Percentiles rank a stretch among this genome's conserved stretches.
phyloP scores from a whole-genome alignment of 2,329 filamentous ascomycete genomes.

The Aspergillus spinulosporus region DNA sequence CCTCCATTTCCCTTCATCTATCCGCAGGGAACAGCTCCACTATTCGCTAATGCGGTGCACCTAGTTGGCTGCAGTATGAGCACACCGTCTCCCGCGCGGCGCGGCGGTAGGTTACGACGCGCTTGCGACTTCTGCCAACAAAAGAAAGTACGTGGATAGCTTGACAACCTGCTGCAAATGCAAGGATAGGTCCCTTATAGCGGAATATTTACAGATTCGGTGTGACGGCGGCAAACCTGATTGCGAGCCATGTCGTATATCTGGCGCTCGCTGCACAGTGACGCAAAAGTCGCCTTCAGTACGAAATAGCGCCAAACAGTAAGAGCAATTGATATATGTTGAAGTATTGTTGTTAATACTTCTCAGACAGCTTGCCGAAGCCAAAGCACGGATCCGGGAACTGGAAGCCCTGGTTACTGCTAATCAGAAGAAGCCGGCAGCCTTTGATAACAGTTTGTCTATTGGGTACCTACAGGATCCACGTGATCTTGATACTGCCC shows the following conservation, averaged over 20 bases:
- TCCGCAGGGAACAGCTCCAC: background rate
- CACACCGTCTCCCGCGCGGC: constrained; percentile 1
- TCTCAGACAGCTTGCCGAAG: constrained; percentile 25
- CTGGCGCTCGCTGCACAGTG: constrained; percentile 24
- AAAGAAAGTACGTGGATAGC: constrained; percentile 20
- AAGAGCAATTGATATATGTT: background rate
- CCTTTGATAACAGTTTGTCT: background rate
- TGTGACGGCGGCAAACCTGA: constrained; percentile 27
- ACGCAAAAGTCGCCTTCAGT: constrained; percentile 13
- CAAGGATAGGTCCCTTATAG: background rate
- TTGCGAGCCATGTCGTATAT: constrained; percentile 27
- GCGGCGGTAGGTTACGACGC: constrained; percentile 16
- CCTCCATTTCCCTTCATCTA: background rate
- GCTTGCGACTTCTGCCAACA: constrained; percentile 28
- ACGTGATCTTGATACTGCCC: constrained; percentile 20
- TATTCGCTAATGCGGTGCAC: background rate
- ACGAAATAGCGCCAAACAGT: constrained; percentile 25
- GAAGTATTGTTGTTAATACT: background rate
- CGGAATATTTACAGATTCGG: constrained; percentile 23
- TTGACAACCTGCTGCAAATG: background rate
- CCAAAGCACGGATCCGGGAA: constrained; percentile 22
- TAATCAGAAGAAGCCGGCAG: background rate
- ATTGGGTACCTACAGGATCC: constrained; percentile 19
- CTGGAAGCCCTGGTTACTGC: constrained; percentile 15
- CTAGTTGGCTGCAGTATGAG: constrained; percentile 3